A percentile compares a stretch with the other conserved stretches of the same genome.
phyloP scores from a whole-genome alignment of 768 basidiomycete species.

The Podaxis rugospora region DNA sequence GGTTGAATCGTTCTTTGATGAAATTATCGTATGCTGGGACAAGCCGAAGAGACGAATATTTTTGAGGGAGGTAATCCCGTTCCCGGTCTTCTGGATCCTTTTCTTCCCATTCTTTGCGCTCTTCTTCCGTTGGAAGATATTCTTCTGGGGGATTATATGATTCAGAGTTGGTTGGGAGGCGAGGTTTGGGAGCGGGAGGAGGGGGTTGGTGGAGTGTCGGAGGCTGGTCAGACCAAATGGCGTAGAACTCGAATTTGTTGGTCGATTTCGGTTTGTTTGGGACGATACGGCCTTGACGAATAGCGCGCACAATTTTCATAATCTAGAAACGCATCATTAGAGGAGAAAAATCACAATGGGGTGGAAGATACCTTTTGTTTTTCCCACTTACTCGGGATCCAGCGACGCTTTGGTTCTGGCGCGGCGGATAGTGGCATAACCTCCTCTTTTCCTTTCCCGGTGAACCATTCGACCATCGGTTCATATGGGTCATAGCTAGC shows the following conservation, averaged over 20 bases:
- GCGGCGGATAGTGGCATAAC: slow-evolving; percentile 88
- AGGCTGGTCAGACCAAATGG: slow-evolving; percentile 78
- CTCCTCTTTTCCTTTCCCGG: slow-evolving; percentile 92
- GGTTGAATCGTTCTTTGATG: slow-evolving; percentile 89
- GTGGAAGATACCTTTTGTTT: slow-evolving; percentile 84
- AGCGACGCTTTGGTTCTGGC: slow-evolving; percentile 94
- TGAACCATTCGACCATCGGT: slow-evolving; percentile 95
- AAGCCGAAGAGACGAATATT: slow-evolving; percentile 77
- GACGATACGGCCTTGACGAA: slow-evolving; percentile 90
- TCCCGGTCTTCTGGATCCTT: slow-evolving; percentile 87
- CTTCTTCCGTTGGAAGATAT: slow-evolving; percentile 83
- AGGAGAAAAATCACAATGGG: neutral
- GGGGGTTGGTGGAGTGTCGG: slow-evolving; percentile 78
- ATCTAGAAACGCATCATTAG: slow-evolving; percentile 47
- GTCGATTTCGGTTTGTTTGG: slow-evolving; percentile 83
- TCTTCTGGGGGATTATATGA: slow-evolving; percentile 99
- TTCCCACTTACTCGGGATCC: slow-evolving; percentile 99
- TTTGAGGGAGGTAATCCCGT: slow-evolving; percentile 83
- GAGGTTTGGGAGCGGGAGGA: slow-evolving; percentile 87
- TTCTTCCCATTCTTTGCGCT: slow-evolving; percentile 78
- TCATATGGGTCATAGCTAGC: slow-evolving; percentile 88
- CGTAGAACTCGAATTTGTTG: slow-evolving; percentile 65
- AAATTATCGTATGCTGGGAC: slow-evolving; percentile 91
- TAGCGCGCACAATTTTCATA: slow-evolving; percentile 99
- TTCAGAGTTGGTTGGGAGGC: slow-evolving; percentile 89